Base-by-base conservation (phyloP, 768 basidiomycete species). In the Hygrocybe coccinea region DNA sequence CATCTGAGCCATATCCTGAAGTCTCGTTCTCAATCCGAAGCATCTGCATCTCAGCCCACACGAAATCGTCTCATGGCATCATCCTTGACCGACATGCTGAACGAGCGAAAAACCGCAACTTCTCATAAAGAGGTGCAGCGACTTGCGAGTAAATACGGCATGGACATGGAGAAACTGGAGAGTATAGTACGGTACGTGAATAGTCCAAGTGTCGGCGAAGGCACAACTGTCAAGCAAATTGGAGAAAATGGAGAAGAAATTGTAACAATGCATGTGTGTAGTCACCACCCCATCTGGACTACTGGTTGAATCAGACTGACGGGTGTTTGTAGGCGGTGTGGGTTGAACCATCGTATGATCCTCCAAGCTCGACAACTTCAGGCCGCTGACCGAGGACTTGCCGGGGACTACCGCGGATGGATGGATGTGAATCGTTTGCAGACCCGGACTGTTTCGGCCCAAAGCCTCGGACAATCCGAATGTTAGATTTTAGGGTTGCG, bases 201-300 rank as follows among this genome's bases (percentile, higher is more conserved):
- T 62, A 82, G 79, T 46, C 86, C 88, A 12, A 87, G 83, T 65
- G 72, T 87, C 5, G 75, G 21, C 2, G 52, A 25, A 14, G 52
- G 38, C 2, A 75, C 77, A 10, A 72, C 74, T 17, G 71, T 74
- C 25, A 73, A 74, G 59, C 72, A 66, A 11, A 70, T 74, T 19
- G 76, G 74, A n/a, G 74, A 79, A 55, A 76, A 82, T 15, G 87
- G 86, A 1, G 76, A 82, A 50, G 85, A 85, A 60, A 72, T 64
- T 38, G 59, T 76, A 11, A 76, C 75, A 29, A 78, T 76, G 68
- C 74, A 69, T 71, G 86, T 83, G 58, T 56, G 83, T 44, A 19
- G 14, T 17, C 7, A 7, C 14, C 7, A 15, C 17, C 10, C 21
- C 54, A 21, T n/a, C 12, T 14, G 17, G 21, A 34, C 7, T 11